These are phyloP conservation scores for Solanum hybrid DNA, from an alignment of 305 asterid species.

Conservation along the genomic window DNA sequence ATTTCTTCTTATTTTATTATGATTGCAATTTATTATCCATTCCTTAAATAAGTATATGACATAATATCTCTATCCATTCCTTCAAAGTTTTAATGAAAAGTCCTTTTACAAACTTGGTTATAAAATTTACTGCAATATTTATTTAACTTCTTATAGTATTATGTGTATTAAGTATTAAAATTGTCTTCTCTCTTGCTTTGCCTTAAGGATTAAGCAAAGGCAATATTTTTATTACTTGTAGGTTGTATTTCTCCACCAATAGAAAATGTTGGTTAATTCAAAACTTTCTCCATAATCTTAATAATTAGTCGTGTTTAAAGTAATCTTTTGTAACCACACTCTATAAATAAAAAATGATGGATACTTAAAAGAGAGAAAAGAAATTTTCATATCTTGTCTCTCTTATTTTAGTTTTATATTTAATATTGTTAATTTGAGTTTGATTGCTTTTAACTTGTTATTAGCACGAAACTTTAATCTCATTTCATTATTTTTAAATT, in stretches of 20 bases:
- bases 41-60: neutral
- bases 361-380: neutral
- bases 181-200: neutral
- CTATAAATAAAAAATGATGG: neutral
- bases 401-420: neutral
- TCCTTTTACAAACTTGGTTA: neutral
- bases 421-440: neutral
- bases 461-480: neutral
- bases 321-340: neutral
- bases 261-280: no score
- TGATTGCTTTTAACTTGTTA: neutral
- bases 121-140: neutral
- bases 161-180: neutral
- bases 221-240: neutral
- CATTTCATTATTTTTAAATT: neutral
- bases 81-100: neutral
- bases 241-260: neutral
- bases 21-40: no score
- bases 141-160: neutral
- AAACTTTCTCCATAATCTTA: neutral
- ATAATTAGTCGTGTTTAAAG: no score
- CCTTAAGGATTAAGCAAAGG: neutral
- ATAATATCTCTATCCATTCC: neutral
- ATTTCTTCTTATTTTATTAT: no score
- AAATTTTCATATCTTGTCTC: neutral